Evolutionary conservation across 208 protist species (phyloP).

Genomic region (Wallacemonas sp.): DNA sequence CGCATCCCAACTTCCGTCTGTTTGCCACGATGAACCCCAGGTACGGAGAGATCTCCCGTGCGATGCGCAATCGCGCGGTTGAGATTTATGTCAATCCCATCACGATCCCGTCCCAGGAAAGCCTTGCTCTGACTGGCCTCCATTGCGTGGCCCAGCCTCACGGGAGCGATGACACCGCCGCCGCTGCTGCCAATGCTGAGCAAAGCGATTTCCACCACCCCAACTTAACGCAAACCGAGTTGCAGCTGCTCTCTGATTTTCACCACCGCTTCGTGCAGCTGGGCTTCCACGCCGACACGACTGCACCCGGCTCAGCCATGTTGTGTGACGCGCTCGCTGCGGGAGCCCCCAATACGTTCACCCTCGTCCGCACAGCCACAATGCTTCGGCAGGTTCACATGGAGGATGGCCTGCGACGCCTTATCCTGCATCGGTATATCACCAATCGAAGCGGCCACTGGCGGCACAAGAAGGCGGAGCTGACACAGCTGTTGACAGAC

Average conservation of each 20-base stretch:
- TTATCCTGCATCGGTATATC: slow-evolving; percentile 77
- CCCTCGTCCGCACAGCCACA: slow-evolving; percentile 55
- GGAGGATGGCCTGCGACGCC: slow-evolving; percentile 7
- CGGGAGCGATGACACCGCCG: not conserved
- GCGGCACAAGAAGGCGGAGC: slow-evolving; percentile 38
- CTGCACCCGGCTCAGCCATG: slow-evolving; percentile 32
- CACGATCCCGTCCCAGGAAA: slow-evolving; percentile 75
- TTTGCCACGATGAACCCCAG: slow-evolving; percentile 98
- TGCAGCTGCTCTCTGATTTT: slow-evolving; percentile 42
- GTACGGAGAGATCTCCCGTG: slow-evolving; percentile 98
- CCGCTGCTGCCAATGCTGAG: not conserved
- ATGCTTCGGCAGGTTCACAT: slow-evolving; percentile 37
- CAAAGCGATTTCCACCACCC: not conserved
- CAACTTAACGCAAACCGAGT: not conserved
- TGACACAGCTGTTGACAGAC: slow-evolving; percentile 38
- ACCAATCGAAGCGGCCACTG: slow-evolving; percentile 82
- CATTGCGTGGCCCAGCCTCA: not conserved
- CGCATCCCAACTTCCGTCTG: slow-evolving; percentile 98
- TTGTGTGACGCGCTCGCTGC: slow-evolving; percentile 72
- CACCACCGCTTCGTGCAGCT: slow-evolving; percentile 69
- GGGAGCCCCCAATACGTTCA: slow-evolving; percentile 86
- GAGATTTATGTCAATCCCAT: slow-evolving; percentile 94
- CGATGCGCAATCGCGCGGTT: slow-evolving; percentile 99
- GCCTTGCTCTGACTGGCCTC: slow-evolving; percentile 28
- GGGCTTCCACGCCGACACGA: slow-evolving; percentile 74